Evolutionary conservation across 331 rosid species (phyloP).

Genomic region (Saraca asoca): DNA sequence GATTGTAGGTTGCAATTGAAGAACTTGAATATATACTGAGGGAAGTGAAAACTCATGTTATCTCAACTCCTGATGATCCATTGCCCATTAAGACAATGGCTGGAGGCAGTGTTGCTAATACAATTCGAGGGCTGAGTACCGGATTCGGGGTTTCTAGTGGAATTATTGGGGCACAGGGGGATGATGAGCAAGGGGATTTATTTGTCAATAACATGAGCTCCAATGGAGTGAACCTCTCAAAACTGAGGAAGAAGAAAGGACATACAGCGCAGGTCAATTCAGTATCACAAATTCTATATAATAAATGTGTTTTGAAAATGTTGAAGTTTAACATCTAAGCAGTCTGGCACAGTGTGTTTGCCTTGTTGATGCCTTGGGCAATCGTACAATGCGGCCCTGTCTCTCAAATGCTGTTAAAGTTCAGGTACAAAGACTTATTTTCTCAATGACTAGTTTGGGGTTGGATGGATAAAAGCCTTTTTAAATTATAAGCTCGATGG

Average conservation of each 20-base stretch:
- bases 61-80: constrained; percentile 32
- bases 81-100: constrained; percentile 69
- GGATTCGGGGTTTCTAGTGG: constrained; percentile 79
- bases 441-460: constrained; percentile 2
- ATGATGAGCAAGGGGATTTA: constrained; percentile 73
- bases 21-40: constrained; percentile 64
- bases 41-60: constrained; percentile 52
- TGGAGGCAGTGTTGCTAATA: constrained; percentile 93
- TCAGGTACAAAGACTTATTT: constrained; percentile 52
- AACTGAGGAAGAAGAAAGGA: constrained; percentile 73
- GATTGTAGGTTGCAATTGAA: constrained; percentile 58
- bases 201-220: constrained; percentile 73
- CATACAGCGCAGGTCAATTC: constrained; percentile 81
- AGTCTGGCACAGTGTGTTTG: constrained; percentile 80
- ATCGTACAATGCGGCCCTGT: constrained; percentile 97
- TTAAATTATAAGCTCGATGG: constrained; percentile 6
- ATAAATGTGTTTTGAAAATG: not conserved
- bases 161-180: constrained; percentile 84
- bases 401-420: constrained; percentile 86
- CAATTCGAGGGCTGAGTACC: constrained; percentile 72
- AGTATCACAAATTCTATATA: not conserved
- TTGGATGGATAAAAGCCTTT: not conserved
- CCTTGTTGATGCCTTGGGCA: constrained; percentile 80
- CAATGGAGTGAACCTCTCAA: constrained; percentile 67
- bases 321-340: constrained; percentile 28